Evolutionary conservation across 192 early-diverging fungal genomes (phyloP), one percentile per base, ranked within the genome.

Genomic region (Kappamyces sp.): DNA sequence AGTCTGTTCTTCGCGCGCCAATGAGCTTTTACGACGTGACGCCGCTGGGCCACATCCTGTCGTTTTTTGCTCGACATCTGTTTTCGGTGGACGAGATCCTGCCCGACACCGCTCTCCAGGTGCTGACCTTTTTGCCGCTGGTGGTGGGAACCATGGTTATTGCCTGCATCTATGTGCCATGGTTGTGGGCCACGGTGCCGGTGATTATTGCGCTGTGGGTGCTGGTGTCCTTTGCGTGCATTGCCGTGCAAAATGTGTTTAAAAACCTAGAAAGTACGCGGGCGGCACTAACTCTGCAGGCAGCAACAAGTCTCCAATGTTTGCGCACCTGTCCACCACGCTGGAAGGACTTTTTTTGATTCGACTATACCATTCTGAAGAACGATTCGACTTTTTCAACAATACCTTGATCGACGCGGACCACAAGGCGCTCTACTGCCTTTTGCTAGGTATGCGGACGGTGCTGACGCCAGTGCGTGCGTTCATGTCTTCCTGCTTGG

Each of bases 341-440:
- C 63, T 88, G 1, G 83, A 88, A 54, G 87, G 87, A 0, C 70
- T 88, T 4, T 81, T 83, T 49, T 76, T 69, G 11, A 88, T 88
- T 52, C 70, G 86, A 7, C 73, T 84, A n/a, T 88, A 87, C 53
- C 64, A 78, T 15, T 79, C 72, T 1, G 68, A 87, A 61, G 61
- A 64, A 1, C 66, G 80, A 34, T 88, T 88, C 57, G 81, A 84
- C 53, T 52, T 64, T 4, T 69, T 74, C 48, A 87, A 88, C 69
- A 60, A 77, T 3, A 60, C 52, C 4, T 72, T 78, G 50, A 85
- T 88, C 45, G 84, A 88, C 60, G 67, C 72, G 11, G 84, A 88
- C 59, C 81, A 86, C 60, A 84, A 86, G 65, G 76, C 73, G 11
- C 61, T 88, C 36, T 86, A 84, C 57, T 80, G 81, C 0, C 65